A percentile compares a stretch with the other conserved stretches of the same genome.
phyloP scores from a whole-genome alignment of 1,139 yeast genomes.

The Williopsis jadinii region DNA sequence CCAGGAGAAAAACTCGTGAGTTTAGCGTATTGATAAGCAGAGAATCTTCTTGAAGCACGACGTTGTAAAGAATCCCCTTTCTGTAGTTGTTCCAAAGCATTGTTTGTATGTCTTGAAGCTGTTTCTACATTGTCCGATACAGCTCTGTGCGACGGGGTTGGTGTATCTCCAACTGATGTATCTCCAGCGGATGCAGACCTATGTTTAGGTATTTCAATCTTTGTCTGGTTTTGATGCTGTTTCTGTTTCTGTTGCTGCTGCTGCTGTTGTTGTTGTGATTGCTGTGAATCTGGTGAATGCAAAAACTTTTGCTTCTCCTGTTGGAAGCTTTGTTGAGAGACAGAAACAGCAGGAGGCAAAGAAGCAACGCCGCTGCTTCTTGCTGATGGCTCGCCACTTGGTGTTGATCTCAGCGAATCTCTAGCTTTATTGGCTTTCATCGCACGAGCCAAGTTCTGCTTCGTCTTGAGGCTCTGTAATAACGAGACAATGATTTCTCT shows the following conservation, averaged over 20 bases:
- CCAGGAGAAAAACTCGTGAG: constrained; percentile 47
- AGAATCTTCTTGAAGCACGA: constrained; percentile 85
- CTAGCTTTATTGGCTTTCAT: constrained; percentile 25
- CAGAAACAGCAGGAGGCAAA: too few relatives aligned
- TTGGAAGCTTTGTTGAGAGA: too few relatives aligned
- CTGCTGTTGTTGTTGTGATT: too few relatives aligned
- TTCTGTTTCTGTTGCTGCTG: constrained; percentile 1
- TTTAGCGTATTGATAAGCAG: constrained; percentile 89
- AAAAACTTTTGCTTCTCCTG: background rate
- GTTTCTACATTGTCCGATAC: background rate
- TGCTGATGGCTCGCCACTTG: constrained; percentile 6
- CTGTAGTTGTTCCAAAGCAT: constrained; percentile 71
- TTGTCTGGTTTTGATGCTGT: constrained; percentile 11
- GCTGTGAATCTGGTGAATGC: constrained; percentile 1
- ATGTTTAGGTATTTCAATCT: constrained; percentile 17
- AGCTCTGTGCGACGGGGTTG: background rate
- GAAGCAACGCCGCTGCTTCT: constrained; percentile 2
- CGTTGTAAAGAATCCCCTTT: constrained; percentile 78
- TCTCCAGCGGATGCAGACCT: background rate
- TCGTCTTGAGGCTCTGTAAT: constrained; percentile 71
- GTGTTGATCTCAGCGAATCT: constrained; percentile 17
- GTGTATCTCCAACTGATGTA: background rate
- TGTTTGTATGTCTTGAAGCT: constrained; percentile 22
- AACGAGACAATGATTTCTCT: constrained; percentile 81
- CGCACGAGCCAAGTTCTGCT: constrained; percentile 52